These are phyloP conservation scores for Ormosia emarginata DNA, from an alignment of 306 rosid genomes.

Conservation along the genomic window DNA sequence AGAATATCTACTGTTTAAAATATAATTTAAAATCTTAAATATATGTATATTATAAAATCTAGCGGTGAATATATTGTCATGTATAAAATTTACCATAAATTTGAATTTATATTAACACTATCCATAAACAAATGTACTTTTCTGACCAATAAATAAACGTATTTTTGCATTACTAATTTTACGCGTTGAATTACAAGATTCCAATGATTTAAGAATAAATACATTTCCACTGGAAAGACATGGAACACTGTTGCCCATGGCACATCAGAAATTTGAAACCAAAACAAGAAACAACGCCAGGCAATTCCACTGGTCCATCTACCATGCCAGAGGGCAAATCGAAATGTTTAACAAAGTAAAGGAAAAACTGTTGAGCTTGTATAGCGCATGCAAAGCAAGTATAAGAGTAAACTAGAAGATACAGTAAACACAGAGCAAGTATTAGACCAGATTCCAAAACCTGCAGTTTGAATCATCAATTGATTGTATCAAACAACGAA, in stretches of 20 bases:
- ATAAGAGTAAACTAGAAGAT: not conserved
- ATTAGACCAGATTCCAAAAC: slow-evolving; percentile 8
- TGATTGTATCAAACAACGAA: slow-evolving; percentile 21
- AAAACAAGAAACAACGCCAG: not conserved
- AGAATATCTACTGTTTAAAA: too few relatives aligned
- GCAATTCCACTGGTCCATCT: not conserved
- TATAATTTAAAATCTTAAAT: too few relatives aligned
- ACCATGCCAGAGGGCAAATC: not conserved
- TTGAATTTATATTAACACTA: too few relatives aligned
- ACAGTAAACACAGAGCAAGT: not conserved
- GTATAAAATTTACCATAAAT: too few relatives aligned
- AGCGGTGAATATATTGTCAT: too few relatives aligned
- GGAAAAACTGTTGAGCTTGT: not conserved
- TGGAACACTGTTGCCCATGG: not conserved
- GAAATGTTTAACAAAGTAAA: not conserved
- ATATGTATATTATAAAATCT: too few relatives aligned
- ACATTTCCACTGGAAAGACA: not conserved
- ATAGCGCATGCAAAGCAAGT: not conserved
- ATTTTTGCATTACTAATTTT: not conserved
- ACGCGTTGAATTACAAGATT: not conserved
- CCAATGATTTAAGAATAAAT: not conserved
- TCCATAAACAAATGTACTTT: not conserved
- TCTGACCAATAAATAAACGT: not conserved
- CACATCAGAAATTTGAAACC: not conserved
- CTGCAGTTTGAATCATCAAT: not conserved